A percentile compares a stretch with the other conserved stretches of the same genome.
Evolutionary conservation across 2,329 filamentous ascomycete species (phyloP).

Genomic region (Clonostachys rhizophaga): DNA sequence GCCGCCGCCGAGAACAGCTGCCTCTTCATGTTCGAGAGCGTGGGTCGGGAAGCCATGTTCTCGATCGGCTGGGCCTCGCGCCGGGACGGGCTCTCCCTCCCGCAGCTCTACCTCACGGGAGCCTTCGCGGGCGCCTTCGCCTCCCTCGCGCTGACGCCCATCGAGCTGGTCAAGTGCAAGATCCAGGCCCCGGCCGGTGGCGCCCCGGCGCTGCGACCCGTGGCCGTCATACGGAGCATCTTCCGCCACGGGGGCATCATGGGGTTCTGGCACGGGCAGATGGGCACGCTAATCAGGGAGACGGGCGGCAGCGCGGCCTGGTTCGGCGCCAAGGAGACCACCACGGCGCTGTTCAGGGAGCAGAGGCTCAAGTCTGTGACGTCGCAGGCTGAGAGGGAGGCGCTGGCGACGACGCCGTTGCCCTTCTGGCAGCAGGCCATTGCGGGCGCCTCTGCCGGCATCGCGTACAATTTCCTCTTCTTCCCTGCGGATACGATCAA

Average conservation of each 20-base stretch:
- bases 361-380: conserved; percentile 38
- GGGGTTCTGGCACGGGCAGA: conserved; percentile 93
- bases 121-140: conserved; percentile 86
- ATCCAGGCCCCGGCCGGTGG: conserved; percentile 70
- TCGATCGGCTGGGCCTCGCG: conserved; percentile 39
- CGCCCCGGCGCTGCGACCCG: conserved; percentile 51
- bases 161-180: conserved; percentile 97
- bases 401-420: conserved; percentile 46
- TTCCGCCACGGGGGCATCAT: conserved; percentile 76
- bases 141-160: conserved; percentile 85
- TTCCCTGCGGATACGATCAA: conserved; percentile 98
- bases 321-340: conserved; percentile 89
- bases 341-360: conserved; percentile 64
- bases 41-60: conserved; percentile 65
- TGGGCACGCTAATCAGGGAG: conserved; percentile 90
- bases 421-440: conserved; percentile 84
- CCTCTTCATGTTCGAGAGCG: conserved; percentile 85
- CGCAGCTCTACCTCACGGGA: conserved; percentile 72
- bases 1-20: conserved; percentile 90
- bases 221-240: conserved; percentile 71
- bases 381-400: conserved; percentile 31
- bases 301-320: conserved; percentile 90
- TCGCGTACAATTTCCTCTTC: conserved; percentile 95
- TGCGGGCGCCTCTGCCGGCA: conserved; percentile 82
- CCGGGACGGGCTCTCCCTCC: conserved; percentile 64